Percentiles rank a stretch among this genome's conserved stretches.
phyloP scores from a whole-genome alignment of 192 early-diverging fungal genomes.

The Umbelopsis sp. region DNA sequence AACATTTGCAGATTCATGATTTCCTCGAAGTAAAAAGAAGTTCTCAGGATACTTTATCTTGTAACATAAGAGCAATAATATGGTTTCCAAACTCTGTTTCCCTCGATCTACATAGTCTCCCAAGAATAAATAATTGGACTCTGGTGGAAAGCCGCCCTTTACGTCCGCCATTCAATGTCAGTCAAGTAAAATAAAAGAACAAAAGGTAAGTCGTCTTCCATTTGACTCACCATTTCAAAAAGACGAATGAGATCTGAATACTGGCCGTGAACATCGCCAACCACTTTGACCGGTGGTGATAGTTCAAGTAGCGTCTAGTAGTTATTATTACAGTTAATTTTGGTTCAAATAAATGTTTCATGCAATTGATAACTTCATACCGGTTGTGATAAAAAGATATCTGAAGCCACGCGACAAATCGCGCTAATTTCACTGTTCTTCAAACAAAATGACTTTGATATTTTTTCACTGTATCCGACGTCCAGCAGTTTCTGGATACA shows the following conservation, averaged over 20 bases:
- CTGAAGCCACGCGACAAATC: conserved; percentile 85
- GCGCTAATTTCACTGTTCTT: conserved; percentile 84
- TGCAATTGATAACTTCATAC: conserved; percentile 36
- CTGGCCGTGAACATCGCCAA: conserved; percentile 96
- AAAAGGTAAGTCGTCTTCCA: not conserved
- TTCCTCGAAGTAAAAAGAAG: conserved; percentile 96
- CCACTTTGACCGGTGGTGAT: conserved; percentile 77
- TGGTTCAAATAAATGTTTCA: not conserved
- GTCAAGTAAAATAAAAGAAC: not conserved
- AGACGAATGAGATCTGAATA: conserved; percentile 89
- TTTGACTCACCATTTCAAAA: conserved; percentile 70
- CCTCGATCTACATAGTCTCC: conserved; percentile 99
- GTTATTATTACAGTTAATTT: not conserved
- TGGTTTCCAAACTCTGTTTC: conserved; percentile 93
- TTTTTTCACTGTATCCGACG: conserved; percentile 72
- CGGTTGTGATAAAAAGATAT: conserved; percentile 89
- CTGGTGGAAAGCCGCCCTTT: conserved; percentile 84
- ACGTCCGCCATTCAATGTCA: not conserved
- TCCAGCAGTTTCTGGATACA: conserved; percentile 85
- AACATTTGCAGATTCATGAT: conserved; percentile 94
- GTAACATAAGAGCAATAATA: conserved; percentile 90
- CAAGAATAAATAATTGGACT: conserved; percentile 90
- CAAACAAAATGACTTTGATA: conserved; percentile 80
- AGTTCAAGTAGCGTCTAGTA: conserved; percentile 66
- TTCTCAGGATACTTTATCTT: conserved; percentile 98